Evolutionary conservation across 345 rosid genomes (phyloP).

Genomic region (Psidium guajava): DNA sequence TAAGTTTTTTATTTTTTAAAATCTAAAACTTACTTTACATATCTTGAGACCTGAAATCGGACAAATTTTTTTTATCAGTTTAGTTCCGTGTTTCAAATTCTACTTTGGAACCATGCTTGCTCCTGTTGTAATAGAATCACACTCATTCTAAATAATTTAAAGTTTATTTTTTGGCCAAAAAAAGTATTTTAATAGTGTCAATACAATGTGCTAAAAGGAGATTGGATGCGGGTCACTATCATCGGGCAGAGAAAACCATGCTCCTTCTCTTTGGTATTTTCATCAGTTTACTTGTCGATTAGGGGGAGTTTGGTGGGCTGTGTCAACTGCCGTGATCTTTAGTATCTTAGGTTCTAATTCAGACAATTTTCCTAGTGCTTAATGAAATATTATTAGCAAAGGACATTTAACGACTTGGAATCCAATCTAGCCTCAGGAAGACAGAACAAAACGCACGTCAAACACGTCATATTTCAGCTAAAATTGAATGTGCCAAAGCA

Average conservation of each 20-base stretch:
- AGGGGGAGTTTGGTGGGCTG: neutral
- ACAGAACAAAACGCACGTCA: neutral
- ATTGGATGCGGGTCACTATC: neutral
- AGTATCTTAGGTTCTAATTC: neutral
- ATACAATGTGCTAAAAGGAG: neutral
- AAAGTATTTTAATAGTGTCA: neutral
- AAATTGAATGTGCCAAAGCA: neutral
- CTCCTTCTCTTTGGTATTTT: neutral
- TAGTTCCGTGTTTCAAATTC: too few species aligned
- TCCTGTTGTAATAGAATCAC: neutral
- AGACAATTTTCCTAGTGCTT: neutral
- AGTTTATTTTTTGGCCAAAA: neutral
- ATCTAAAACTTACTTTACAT: too few species aligned
- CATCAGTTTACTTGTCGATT: neutral
- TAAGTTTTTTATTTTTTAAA: too few species aligned
- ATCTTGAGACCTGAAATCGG: too few species aligned
- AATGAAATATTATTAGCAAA: neutral
- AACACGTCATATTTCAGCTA: neutral
- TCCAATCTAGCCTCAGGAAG: neutral
- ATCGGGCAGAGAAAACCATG: neutral
- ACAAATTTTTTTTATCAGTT: too few species aligned
- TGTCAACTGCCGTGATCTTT: neutral
- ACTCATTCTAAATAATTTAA: neutral
- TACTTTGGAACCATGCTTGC: too few species aligned
- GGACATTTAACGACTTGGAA: neutral